Evolutionary conservation across 2,329 filamentous ascomycete genomes (phyloP), one percentile per base, ranked within the genome.

Genomic region (Helicocarpus griseus): DNA sequence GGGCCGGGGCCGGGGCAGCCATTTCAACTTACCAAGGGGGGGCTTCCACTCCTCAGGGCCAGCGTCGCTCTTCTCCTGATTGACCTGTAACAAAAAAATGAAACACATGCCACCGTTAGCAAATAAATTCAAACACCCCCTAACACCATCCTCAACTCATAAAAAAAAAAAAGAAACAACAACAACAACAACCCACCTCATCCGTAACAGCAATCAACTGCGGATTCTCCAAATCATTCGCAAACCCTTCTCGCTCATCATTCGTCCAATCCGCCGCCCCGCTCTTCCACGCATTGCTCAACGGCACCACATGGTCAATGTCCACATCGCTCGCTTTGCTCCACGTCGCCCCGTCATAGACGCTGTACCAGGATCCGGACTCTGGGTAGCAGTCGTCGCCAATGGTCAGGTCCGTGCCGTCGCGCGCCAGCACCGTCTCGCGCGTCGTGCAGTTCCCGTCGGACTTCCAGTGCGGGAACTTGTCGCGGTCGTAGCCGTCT

Each of bases 201-300:
- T 87, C 85, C 3, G 87, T 91, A 7, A 93, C 86, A 31, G 87
- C 85, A 69, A 87, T 78, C 28, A 93, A 77, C 70, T 93, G 87
- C 0, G 88, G 88, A 50, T 83, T 79, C 1, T 72, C 77, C 53
- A 91, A 65, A 69, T 93, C 88, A 67, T 89, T 93, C 58, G 88
- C 88, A 62, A 89, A 89, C 2, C 73, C 65, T 63, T 83, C 72
- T 51, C 88, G 80, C 60, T 78, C 75, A 19, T 75, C 69, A 0
- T 83, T 83, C 0, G 86, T 87, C 88, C 87, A 91, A 1, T 72
- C 67, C 6, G 78, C 76, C 11, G 87, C 87, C 19, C 87, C 87
- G 41, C 83, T 87, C 79, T 85, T 81, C 87, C 86, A 91, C 4
- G 87, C 86, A 62, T 90, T 88, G 63, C 84, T 83, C 54, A 94